These are phyloP conservation scores for Amylocystis lapponica DNA, from an alignment of 768 basidiomycete species.

Conservation along the genomic window DNA sequence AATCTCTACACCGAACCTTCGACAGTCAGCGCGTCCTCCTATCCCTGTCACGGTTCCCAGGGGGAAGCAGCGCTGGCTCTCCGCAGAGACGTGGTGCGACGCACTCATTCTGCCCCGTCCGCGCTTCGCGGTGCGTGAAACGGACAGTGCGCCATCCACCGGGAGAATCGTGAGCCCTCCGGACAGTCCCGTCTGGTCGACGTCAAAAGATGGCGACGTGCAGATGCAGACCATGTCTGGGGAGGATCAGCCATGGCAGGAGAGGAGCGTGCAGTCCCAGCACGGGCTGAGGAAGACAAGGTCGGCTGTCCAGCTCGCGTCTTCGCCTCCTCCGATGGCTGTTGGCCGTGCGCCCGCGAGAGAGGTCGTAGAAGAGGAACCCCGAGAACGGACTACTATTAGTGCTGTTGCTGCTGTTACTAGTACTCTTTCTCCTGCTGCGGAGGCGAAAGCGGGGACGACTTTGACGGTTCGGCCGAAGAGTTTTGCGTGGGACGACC, in stretches of 20 bases:
- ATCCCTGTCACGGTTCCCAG: slow-evolving; percentile 21
- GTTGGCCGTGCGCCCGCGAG: too few species aligned
- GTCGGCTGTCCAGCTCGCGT: neutral
- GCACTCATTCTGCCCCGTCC: slow-evolving; percentile 74
- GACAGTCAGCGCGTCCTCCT: slow-evolving; percentile 14
- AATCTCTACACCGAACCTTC: slow-evolving; percentile 63
- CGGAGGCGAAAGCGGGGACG: slow-evolving; percentile 6
- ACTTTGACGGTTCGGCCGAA: slow-evolving; percentile 42
- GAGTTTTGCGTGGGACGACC: slow-evolving; percentile 56
- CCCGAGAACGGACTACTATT: too few species aligned
- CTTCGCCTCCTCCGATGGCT: too few species aligned
- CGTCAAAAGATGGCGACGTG: too few species aligned
- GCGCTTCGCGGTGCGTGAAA: slow-evolving; percentile 44
- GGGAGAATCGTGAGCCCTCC: slow-evolving; percentile 45
- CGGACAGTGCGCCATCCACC: slow-evolving; percentile 33
- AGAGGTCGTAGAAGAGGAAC: too few species aligned
- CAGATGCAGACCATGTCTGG: too few species aligned
- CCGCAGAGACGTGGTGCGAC: slow-evolving; percentile 79
- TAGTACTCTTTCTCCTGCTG: too few species aligned
- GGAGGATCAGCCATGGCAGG: too few species aligned
- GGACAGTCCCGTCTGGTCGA: slow-evolving; percentile 33
- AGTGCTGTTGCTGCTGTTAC: too few species aligned
- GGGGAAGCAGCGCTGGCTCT: slow-evolving; percentile 59
- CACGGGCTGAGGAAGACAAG: neutral
- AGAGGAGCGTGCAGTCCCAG: neutral